Conservation (phyloP, 352 stramenopile genomes). For the Pythium plurisporium region DNA sequence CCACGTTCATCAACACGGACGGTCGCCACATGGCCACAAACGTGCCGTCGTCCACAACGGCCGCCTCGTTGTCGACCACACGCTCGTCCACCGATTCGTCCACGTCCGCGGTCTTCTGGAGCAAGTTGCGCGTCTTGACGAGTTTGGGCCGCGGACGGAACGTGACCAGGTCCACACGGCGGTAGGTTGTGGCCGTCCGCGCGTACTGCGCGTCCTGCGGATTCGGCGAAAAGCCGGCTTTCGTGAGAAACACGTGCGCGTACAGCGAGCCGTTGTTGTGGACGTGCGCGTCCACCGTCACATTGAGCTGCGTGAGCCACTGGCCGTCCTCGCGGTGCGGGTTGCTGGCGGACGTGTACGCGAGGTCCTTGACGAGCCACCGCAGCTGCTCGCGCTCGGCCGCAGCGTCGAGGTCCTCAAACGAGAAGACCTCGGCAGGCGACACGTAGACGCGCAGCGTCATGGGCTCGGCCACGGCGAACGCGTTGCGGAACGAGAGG, state of each 20-base stretch:
- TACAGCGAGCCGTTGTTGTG: constrained; percentile 73
- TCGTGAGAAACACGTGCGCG: constrained; percentile 84
- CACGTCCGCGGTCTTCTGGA: constrained; percentile 21
- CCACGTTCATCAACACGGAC: constrained; percentile 53
- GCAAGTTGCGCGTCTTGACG: constrained; percentile 75
- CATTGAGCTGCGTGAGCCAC: constrained; percentile 54
- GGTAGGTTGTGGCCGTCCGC: constrained; percentile 45
- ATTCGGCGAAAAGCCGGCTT: constrained; percentile 65
- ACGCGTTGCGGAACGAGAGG: constrained; percentile 41
- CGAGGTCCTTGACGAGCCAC: constrained; percentile 51
- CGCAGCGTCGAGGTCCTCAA: constrained; percentile 31
- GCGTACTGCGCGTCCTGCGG: constrained; percentile 57
- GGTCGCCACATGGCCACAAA: constrained; percentile 86
- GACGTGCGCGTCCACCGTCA: constrained; percentile 65
- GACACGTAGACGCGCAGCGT: constrained; percentile 71
- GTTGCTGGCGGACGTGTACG: constrained; percentile 51
- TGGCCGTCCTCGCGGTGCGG: constrained; percentile 39
- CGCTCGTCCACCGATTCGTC: background rate
- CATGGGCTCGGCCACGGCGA: constrained; percentile 43
- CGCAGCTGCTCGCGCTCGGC: constrained; percentile 53
- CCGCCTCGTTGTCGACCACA: constrained; percentile 8
- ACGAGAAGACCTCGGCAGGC: constrained; percentile 39
- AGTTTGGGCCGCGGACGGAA: constrained; percentile 72
- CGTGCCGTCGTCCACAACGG: constrained; percentile 18
- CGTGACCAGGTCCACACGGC: constrained; percentile 58